Evolutionary conservation across 1,139 yeast genomes (phyloP), one percentile per base, ranked within the genome.

Genomic region (Scheffersomyces lignicola): DNA sequence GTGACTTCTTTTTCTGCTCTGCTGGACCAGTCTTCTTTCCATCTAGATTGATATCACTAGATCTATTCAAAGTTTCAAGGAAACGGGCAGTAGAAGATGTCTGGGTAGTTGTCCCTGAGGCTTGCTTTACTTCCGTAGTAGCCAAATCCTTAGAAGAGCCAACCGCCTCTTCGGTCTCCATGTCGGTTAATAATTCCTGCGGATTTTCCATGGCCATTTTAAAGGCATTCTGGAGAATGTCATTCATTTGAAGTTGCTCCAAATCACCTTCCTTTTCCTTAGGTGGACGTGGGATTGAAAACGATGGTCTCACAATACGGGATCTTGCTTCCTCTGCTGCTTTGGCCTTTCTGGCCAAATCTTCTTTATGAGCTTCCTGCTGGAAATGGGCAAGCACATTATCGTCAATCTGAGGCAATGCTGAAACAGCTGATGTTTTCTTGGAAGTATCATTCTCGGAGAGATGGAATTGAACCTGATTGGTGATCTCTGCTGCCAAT

Each of bases 131-230:
- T n/a, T n/a, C n/a, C n/a, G n/a, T n/a, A n/a, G n/a, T n/a, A n/a
- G n/a, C n/a, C n/a, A n/a, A n/a, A 18, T 17, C 15, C 29, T 31
- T 14, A 10, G 21, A 12, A 31, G 24, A 5, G 20, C 14, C 10
- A 22, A 22, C 29, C 24, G 47, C 45, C 24, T 56, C 64, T 32
- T 56, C 61, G 32, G 69, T 56, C 35, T 73, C 77, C 45, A 78
- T 55, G 39, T 71, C 74, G 20, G 75, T 69, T 29, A 79, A 56
- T 26, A 80, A 65, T 28, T 76, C 77, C 22, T 71, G 75, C 5
- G 85, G 84, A 42, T 78, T 75, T 43, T 78, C 82, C 72, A 78
- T 69, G 1, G 90, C 90, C 83, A 82, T 72, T 33, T 75, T 74
- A 59, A 82, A 71, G 0, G 89, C 90, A 58, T 80, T 81, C 45